phyloP scores from a whole-genome alignment of 139 green algal genomes.

The Cymbomonas tetramitiformis region DNA sequence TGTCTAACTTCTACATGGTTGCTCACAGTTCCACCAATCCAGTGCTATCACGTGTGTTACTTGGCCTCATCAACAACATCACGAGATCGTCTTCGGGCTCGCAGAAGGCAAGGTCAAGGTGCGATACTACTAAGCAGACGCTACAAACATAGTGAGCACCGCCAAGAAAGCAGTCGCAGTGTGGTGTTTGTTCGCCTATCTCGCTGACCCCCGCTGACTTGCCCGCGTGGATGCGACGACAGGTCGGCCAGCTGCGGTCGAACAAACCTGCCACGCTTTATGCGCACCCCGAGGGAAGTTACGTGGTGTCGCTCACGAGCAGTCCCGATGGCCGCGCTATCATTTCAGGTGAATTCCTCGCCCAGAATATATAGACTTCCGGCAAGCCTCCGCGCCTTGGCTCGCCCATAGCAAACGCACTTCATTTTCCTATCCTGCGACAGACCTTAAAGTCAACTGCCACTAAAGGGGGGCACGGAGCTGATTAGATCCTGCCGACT shows the following conservation, averaged over 20 bases:
- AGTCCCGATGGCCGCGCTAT: slow-evolving; percentile 41
- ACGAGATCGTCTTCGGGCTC: slow-evolving; percentile 54
- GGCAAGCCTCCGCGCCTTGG: too few relatives aligned
- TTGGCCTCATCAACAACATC: slow-evolving; percentile 39
- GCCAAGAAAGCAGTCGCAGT: neutral
- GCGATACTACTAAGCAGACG: too few relatives aligned
- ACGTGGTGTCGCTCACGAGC: slow-evolving; percentile 43
- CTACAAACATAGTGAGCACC: neutral
- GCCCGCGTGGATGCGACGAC: slow-evolving; percentile 19
- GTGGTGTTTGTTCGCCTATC: neutral
- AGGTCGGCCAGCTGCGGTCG: slow-evolving; percentile 44
- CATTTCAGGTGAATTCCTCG: too few relatives aligned
- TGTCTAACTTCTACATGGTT: too few relatives aligned
- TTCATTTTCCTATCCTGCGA: too few relatives aligned
- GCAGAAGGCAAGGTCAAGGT: slow-evolving; percentile 49
- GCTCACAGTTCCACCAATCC: slow-evolving; percentile 44
- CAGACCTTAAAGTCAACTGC: too few relatives aligned
- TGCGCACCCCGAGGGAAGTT: slow-evolving; percentile 41
- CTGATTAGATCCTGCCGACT: too few relatives aligned
- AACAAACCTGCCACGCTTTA: slow-evolving; percentile 64
- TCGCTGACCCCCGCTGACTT: neutral
- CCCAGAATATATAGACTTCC: too few relatives aligned
- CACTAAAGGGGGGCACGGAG: too few relatives aligned
- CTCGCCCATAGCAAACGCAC: too few relatives aligned
- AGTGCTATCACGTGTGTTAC: slow-evolving; percentile 41